Base-by-base conservation (phyloP, 1,284 basidiomycete genomes). In the Porphyrellus sp. region DNA sequence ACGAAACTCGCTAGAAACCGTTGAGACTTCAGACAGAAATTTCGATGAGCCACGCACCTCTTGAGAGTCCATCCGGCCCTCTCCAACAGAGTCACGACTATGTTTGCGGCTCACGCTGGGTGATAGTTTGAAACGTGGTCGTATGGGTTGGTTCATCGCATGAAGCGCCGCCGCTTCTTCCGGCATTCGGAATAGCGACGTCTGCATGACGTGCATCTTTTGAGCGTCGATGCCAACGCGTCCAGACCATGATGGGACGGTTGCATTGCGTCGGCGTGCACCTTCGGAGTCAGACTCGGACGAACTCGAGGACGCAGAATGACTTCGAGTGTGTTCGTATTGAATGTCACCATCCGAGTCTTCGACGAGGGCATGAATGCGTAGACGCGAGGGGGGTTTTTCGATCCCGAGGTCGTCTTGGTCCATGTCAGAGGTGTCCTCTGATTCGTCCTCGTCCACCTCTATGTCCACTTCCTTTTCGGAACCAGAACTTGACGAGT, bases 121-220 rank as follows among this genome's bases (percentile, higher is more conserved):
- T 41, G 60, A 67, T 43, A 66, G 42, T n/a, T 61, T 63, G 39
- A 71, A 62, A 57, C 70, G 75, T 57, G 75, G 65, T 45, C 72
- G 74, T 55, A 68, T 42, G 37, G 73, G 68, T 57, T 77, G 66
- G 50, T 76, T 76, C 59, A 80, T 59, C 34, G 77, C 77, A 56
- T 76, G 78, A 51, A 86, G 68, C 5, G 78, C 79, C 3, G 77
- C 83, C 13, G 80, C 81, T 59, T 88, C 82, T 64, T 89, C 85
- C 21, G 85, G 84, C 65, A 81, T 76, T 30, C 84, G 78, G 64
- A 96, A 97, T 51, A 95, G 75, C 23, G 89, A 87, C 0, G 88
- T 82, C 65, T 96, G 93, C 93, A 96, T 96, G 51, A 93, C 89
- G 62, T 91, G 87, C 74, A 95, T 81, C 69, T 86, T 89, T 67